Evolutionary conservation across 2,329 filamentous ascomycete species (phyloP).

Genomic region (Metarhizium humberi): DNA sequence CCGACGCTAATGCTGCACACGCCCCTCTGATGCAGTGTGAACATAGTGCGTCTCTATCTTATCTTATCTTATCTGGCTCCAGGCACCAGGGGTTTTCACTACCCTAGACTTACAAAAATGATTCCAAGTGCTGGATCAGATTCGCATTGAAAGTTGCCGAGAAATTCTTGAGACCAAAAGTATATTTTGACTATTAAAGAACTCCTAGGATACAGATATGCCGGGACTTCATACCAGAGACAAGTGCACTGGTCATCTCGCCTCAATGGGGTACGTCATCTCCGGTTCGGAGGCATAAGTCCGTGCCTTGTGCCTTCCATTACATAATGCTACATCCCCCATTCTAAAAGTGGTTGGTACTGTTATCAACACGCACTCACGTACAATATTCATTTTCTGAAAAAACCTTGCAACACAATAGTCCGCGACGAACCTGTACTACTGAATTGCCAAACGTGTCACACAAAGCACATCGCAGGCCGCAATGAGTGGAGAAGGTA

Average conservation of each 20-base stretch:
- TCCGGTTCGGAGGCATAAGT: too few relatives aligned
- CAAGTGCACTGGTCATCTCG: too few relatives aligned
- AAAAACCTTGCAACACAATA: neutral
- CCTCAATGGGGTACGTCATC: too few relatives aligned
- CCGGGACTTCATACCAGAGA: too few relatives aligned
- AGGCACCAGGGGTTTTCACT: neutral
- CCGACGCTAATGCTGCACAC: conserved; percentile 15
- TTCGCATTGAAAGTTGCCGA: neutral
- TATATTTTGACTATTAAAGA: neutral
- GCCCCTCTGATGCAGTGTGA: conserved; percentile 4
- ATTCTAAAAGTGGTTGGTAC: neutral
- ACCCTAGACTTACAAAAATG: neutral
- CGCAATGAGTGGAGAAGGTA: conserved; percentile 32
- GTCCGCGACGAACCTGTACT: too few relatives aligned
- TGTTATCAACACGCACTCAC: neutral
- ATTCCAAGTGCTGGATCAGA: neutral
- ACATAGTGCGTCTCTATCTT: neutral
- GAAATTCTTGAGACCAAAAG: too few relatives aligned
- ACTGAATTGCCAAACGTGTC: too few relatives aligned
- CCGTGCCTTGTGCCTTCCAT: neutral
- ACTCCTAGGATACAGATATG: too few relatives aligned
- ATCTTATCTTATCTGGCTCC: conserved; percentile 11
- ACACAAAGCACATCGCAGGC: neutral
- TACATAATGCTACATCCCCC: neutral
- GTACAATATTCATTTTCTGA: neutral